Evolutionary conservation across 495 filamentous ascomycete species (phyloP).

Genomic region (Thozetella sp.): DNA sequence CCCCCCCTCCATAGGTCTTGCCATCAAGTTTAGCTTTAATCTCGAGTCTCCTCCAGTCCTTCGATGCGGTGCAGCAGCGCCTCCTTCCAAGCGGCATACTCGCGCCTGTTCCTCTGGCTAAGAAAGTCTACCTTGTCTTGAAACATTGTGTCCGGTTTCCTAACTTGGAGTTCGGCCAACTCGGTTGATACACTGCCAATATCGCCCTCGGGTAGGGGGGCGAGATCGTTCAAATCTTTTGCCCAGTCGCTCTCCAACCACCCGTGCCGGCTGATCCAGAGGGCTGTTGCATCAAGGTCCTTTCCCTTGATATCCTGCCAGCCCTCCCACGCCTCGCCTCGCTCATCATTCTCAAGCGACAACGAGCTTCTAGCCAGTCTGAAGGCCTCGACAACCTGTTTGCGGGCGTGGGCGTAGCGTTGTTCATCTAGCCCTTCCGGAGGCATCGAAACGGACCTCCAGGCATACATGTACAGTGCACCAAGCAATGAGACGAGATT

Average conservation of each 20-base stretch:
- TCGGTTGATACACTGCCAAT: slow-evolving; percentile 10
- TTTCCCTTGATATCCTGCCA: slow-evolving; percentile 41
- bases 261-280: slow-evolving; percentile 52
- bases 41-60: slow-evolving; percentile 38
- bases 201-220: slow-evolving; percentile 31
- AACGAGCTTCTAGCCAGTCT: slow-evolving; percentile 31
- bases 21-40: not conserved
- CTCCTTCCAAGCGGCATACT: slow-evolving; percentile 75
- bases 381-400: slow-evolving; percentile 36
- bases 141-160: slow-evolving; percentile 75
- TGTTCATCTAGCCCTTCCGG: slow-evolving; percentile 34
- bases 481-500: slow-evolving; percentile 59
- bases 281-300: slow-evolving; percentile 63
- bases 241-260: slow-evolving; percentile 77
- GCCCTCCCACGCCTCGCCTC: slow-evolving; percentile 46
- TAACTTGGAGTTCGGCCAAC: slow-evolving; percentile 29
- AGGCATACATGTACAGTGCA: slow-evolving; percentile 67
- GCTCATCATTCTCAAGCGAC: slow-evolving; percentile 24
- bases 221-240: slow-evolving; percentile 40
- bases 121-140: slow-evolving; percentile 82
- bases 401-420: slow-evolving; percentile 37
- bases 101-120: slow-evolving; percentile 65
- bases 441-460: slow-evolving; percentile 37
- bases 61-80: slow-evolving; percentile 60
- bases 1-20: no score